phyloP scores from a whole-genome alignment of 352 stramenopile genomes.

The Phytophthora niederhauseri region DNA sequence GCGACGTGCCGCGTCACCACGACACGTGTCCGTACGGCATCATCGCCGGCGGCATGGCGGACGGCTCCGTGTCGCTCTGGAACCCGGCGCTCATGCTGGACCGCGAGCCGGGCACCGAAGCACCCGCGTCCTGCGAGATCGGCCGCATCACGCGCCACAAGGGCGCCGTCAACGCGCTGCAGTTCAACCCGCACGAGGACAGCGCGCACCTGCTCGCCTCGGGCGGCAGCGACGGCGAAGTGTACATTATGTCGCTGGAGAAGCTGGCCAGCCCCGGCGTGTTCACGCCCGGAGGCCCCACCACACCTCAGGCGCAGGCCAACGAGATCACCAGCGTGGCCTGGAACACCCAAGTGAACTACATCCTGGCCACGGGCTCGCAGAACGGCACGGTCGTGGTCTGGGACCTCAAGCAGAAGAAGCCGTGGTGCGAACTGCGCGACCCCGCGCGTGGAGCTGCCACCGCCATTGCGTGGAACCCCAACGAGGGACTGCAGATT shows the following conservation, averaged over 20 bases:
- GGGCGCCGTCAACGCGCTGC: slow-evolving; percentile 91
- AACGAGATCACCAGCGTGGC: slow-evolving; percentile 93
- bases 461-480: slow-evolving; percentile 97
- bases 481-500: slow-evolving; percentile 97
- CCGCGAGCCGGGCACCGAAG: slow-evolving; percentile 42
- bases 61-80: slow-evolving; percentile 97
- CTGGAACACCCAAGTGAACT: slow-evolving; percentile 98
- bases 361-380: slow-evolving; percentile 97
- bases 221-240: slow-evolving; percentile 94
- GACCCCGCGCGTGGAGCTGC: slow-evolving; percentile 89
- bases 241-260: slow-evolving; percentile 96
- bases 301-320: slow-evolving; percentile 61
- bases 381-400: slow-evolving; percentile 96
- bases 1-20: slow-evolving; percentile 79
- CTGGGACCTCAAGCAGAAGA: slow-evolving; percentile 98
- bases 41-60: slow-evolving; percentile 96
- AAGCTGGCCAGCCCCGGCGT: slow-evolving; percentile 90
- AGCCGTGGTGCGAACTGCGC: slow-evolving; percentile 98
- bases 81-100: slow-evolving; percentile 92
- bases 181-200: slow-evolving; percentile 96
- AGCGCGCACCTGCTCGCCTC: slow-evolving; percentile 94
- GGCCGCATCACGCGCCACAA: slow-evolving; percentile 87
- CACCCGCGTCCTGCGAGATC: slow-evolving; percentile 63
- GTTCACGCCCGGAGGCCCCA: slow-evolving; percentile 86
- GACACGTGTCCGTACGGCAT: slow-evolving; percentile 89